A percentile compares a stretch with the other conserved stretches of the same genome.
Conservation (phyloP, 2,329 filamentous ascomycete genomes). For the Ascosphaera apis region DNA sequence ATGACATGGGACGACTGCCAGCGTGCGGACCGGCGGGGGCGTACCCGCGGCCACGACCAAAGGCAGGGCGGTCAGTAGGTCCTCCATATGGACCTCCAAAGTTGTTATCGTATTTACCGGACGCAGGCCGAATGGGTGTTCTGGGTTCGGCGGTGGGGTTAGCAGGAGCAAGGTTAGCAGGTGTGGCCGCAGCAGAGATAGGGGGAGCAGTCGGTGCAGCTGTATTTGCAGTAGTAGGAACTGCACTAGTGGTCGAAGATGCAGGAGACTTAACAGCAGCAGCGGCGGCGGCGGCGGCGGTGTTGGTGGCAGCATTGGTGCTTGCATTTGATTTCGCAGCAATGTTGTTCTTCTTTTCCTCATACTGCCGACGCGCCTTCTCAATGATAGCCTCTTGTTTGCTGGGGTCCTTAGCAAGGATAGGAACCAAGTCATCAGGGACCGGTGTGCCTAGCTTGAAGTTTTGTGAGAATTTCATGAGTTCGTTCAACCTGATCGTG, state of each 20-base stretch:
- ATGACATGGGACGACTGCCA: slow-evolving; percentile 17
- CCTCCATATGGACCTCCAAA: slow-evolving; percentile 6
- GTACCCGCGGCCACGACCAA: slow-evolving; percentile 23
- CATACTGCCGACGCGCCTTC: slow-evolving; percentile 56
- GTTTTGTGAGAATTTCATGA: slow-evolving; percentile 81
- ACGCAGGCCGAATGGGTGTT: too few species aligned
- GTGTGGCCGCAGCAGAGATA: too few species aligned
- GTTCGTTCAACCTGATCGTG: slow-evolving; percentile 73
- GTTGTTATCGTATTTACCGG: neutral
- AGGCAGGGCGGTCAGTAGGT: slow-evolving; percentile 24
- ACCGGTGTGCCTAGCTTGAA: slow-evolving; percentile 92
- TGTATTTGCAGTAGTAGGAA: slow-evolving; percentile 19
- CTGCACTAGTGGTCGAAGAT: slow-evolving; percentile 5
- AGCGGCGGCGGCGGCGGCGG: slow-evolving; percentile 5
- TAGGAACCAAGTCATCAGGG: slow-evolving; percentile 73
- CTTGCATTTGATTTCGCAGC: too few species aligned
- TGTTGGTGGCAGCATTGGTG: slow-evolving; percentile 5
- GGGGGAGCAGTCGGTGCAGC: slow-evolving; percentile 14
- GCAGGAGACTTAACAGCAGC: slow-evolving; percentile 3
- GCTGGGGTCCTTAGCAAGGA: slow-evolving; percentile 84
- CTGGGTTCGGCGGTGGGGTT: too few species aligned
- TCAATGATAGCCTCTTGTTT: slow-evolving; percentile 89
- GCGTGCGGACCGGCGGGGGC: slow-evolving; percentile 24
- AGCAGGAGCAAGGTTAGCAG: too few species aligned
- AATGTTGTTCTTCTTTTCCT: slow-evolving; percentile 29